These are phyloP conservation scores for Phytopythium boreale DNA, from an alignment of 352 stramenopile species.

Conservation along the genomic window DNA sequence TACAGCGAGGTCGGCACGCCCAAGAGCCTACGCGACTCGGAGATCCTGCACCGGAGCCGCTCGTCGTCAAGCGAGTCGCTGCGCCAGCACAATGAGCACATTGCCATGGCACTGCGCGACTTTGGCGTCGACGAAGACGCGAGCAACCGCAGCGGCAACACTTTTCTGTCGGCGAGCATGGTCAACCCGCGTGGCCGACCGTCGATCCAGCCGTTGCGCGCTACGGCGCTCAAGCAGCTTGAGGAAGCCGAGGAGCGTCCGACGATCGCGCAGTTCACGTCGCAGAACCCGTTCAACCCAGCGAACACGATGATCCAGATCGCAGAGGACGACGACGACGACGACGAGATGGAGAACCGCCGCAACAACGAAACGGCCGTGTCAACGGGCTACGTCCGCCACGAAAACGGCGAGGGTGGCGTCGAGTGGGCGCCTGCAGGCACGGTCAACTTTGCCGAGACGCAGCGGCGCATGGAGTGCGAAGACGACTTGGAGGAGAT, in stretches of 20 bases:
- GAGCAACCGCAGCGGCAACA: slow-evolving; percentile 26
- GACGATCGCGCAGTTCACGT: slow-evolving; percentile 66
- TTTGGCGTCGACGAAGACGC: slow-evolving; percentile 61
- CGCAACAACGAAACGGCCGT: slow-evolving; percentile 61
- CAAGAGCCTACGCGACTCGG: slow-evolving; percentile 28
- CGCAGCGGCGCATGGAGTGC: slow-evolving; percentile 54
- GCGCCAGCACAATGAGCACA: slow-evolving; percentile 65
- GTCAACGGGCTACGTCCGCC: slow-evolving; percentile 79
- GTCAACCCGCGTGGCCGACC: slow-evolving; percentile 35
- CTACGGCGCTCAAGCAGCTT: slow-evolving; percentile 69
- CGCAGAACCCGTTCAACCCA: slow-evolving; percentile 64
- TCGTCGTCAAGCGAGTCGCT: slow-evolving; percentile 52
- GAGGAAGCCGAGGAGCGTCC: slow-evolving; percentile 77
- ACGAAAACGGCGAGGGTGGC: slow-evolving; percentile 56
- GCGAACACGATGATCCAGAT: slow-evolving; percentile 37
- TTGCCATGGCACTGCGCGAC: slow-evolving; percentile 72
- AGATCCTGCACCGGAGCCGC: slow-evolving; percentile 29
- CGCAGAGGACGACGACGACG: slow-evolving; percentile 38
- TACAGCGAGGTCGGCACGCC: slow-evolving; percentile 55
- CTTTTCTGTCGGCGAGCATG: slow-evolving; percentile 31
- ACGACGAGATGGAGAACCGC: slow-evolving; percentile 21
- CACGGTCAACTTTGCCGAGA: slow-evolving; percentile 35
- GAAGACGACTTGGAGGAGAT: slow-evolving; percentile 86
- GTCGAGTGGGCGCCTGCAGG: slow-evolving; percentile 71
- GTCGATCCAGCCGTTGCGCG: slow-evolving; percentile 70